phyloP scores from a whole-genome alignment of 352 stramenopile species.

The Phytophthora chlamydospora region DNA sequence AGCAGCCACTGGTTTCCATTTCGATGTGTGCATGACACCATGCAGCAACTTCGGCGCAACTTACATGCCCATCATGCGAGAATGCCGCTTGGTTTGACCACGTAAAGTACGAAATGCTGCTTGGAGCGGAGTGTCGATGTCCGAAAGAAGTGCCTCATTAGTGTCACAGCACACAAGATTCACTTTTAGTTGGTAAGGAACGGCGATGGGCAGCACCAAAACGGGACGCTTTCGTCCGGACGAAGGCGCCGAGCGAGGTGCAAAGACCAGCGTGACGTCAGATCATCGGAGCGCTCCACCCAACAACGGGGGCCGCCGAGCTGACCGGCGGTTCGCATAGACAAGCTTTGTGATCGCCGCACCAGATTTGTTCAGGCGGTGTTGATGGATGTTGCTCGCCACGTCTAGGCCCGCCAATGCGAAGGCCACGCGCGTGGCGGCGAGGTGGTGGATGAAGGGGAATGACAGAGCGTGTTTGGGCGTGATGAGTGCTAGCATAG shows the following conservation, averaged over 20 bases:
- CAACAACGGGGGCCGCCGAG: slow-evolving; percentile 7
- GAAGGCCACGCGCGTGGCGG: no score
- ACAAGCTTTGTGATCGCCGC: neutral
- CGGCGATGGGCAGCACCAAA: slow-evolving; percentile 12
- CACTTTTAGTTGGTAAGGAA: neutral
- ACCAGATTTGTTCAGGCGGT: slow-evolving; percentile 17
- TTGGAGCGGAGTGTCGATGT: slow-evolving; percentile 18
- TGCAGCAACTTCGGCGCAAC: slow-evolving; percentile 7
- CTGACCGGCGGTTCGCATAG: slow-evolving; percentile 11
- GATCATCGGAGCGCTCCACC: slow-evolving; percentile 23
- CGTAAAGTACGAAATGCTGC: slow-evolving; percentile 28
- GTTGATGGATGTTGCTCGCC: slow-evolving; percentile 10
- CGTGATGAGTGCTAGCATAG: slow-evolving; percentile 24
- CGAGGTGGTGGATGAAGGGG: slow-evolving; percentile 7
- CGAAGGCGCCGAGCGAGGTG: slow-evolving; percentile 1
- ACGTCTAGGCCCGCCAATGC: no score
- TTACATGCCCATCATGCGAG: slow-evolving; percentile 15
- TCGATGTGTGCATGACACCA: neutral
- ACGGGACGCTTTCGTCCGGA: slow-evolving; percentile 5
- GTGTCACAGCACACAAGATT: slow-evolving; percentile 6
- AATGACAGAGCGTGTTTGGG: slow-evolving; percentile 6
- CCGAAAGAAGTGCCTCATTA: slow-evolving; percentile 10
- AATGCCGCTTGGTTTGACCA: slow-evolving; percentile 9
- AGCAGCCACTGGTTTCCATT: slow-evolving; percentile 8
- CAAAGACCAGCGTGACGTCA: slow-evolving; percentile 28